phyloP scores from a whole-genome alignment of 2,329 filamentous ascomycete genomes.

The Lachnellula suecica region DNA sequence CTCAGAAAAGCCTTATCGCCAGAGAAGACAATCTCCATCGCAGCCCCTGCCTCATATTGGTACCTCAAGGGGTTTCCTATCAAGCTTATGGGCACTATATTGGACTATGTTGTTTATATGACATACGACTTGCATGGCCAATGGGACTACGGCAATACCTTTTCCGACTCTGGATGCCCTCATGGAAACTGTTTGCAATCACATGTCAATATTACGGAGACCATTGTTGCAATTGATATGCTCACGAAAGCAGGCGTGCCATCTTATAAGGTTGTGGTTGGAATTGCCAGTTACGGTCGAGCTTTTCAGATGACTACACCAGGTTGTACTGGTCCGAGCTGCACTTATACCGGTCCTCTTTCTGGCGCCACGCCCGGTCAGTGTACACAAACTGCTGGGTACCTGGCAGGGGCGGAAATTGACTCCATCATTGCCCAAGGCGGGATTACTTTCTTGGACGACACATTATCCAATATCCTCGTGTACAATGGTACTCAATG shows the following conservation, averaged over 20 bases:
- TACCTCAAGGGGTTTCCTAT: conserved; percentile 31
- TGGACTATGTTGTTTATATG: conserved; percentile 27
- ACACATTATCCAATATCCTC: conserved; percentile 24
- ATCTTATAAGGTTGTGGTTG: conserved; percentile 33
- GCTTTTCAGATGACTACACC: conserved; percentile 34
- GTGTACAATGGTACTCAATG: conserved; percentile 30
- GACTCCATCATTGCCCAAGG: conserved; percentile 28
- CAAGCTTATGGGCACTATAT: conserved; percentile 7
- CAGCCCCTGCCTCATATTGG: conserved; percentile 32
- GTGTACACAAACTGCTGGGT: conserved; percentile 35
- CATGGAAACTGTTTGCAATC: conserved; percentile 33
- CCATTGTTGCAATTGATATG: conserved; percentile 34
- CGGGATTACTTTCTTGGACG: conserved; percentile 23
- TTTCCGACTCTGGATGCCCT: conserved; percentile 29
- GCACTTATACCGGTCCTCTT: conserved; percentile 24
- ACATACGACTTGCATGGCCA: conserved; percentile 28
- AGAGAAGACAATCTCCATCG: conserved; percentile 19
- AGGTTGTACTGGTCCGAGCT: conserved; percentile 21
- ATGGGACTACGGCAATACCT: conserved; percentile 38
- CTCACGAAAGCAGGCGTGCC: conserved; percentile 37
- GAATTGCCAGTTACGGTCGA: conserved; percentile 35
- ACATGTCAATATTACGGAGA: conserved; percentile 40
- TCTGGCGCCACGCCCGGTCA: conserved; percentile 30
- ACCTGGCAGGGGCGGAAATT: conserved; percentile 36
- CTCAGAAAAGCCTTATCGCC: neutral